Base-by-base conservation (phyloP, 768 basidiomycete species). In the Termitomyces sp. region DNA sequence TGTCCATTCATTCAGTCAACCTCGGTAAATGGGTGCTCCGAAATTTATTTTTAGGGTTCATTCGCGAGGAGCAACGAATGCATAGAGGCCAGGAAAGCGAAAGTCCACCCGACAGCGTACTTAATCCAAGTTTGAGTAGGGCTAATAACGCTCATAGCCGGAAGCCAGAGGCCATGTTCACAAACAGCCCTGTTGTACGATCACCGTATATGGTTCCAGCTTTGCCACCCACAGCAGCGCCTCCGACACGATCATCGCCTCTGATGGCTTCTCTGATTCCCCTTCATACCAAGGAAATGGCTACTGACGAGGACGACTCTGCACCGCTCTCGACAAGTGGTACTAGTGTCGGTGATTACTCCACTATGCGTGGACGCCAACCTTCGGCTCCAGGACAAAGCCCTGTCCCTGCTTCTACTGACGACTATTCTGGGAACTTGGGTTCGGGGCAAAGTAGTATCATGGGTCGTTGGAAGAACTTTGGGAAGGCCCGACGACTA, bases 11-110 rank as follows among this genome's bases (percentile, higher is more conserved):
- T n/a, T 9, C 37, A 97, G 95, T 96, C 63, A 96, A 95, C 69
- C 77, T 96, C 47, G 95, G 93, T 1, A 95, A 92, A 74, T 95
- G 93, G 92, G 84, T 93, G 1, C 72, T 96, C 22, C 81, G 88
- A 31, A 96, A 95, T 69, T 73, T 97, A 15, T 97, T 96, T 71
- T 68, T 84, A 34, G 85, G 83, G 3, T 93, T 94, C 67, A 80
- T 93, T 53, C 78, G 78, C 12, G 91, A 91, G 66, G 84, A 91
- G 63, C 79, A 85, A 59, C 78, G 77, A n/a, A 57, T 67, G 24
- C 73, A 70, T 20, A 74, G 71, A 57, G 67, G 51, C 41, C 72
- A 66, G 61, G 76, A 69, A 52, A 58, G 60, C 64, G 58, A 66
- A 61, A 63, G 61, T 55, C 50, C 66, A 20, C 24, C 57, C 44